Conservation (phyloP, 208 protist genomes). For the Crithidia brevicula region DNA sequence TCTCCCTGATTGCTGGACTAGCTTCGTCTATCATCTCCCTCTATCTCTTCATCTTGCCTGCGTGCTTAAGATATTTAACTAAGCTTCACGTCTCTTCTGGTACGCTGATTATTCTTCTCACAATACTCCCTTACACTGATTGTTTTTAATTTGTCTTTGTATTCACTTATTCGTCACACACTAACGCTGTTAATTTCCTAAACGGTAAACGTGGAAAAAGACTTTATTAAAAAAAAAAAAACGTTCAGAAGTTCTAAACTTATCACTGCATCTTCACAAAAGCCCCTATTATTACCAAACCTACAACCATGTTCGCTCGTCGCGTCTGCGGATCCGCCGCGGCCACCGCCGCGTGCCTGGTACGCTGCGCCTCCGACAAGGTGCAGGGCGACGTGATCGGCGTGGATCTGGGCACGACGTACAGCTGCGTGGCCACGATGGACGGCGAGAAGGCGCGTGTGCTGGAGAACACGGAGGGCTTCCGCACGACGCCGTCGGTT, state of each 20-base stretch:
- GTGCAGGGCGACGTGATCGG: conserved; percentile 85
- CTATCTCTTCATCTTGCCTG: too few species aligned
- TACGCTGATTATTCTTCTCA: too few species aligned
- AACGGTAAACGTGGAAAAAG: too few species aligned
- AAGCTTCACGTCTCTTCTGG: too few species aligned
- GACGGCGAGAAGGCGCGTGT: conserved; percentile 94
- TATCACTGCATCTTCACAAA: too few species aligned
- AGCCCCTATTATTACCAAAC: neutral
- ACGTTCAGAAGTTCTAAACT: neutral
- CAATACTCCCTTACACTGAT: neutral
- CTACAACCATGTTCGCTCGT: conserved; percentile 54
- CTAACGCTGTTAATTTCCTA: too few species aligned
- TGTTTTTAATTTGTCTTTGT: neutral
- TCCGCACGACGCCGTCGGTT: conserved; percentile 86
- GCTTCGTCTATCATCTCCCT: too few species aligned
- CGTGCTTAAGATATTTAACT: too few species aligned
- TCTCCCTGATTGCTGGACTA: too few species aligned
- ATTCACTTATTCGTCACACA: conserved; percentile 27
- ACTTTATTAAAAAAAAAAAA: conserved; percentile 11
- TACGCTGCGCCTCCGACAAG: conserved; percentile 59
- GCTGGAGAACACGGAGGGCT: conserved; percentile 82
- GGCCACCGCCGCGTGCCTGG: conserved; percentile 34
- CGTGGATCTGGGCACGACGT: conserved; percentile 87
- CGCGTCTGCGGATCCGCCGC: conserved; percentile 48
- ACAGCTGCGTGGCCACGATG: conserved; percentile 72